Conservation (phyloP, 2,329 filamentous ascomycete species). For the Aspergillus viridinutans region DNA sequence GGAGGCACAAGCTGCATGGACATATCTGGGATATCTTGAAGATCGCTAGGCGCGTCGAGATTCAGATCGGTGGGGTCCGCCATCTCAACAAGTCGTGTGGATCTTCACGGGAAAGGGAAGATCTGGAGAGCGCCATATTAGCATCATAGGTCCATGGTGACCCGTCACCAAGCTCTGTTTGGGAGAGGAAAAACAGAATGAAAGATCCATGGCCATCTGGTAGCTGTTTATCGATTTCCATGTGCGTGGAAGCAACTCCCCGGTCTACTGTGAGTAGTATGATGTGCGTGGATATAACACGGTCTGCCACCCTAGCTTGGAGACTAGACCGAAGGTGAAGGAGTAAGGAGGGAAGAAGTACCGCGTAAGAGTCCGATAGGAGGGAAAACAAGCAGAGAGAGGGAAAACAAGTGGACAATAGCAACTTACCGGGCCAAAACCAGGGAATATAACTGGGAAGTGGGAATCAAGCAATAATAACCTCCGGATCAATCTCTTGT, state of each 20-base stretch:
- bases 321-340: neutral
- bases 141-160: slow-evolving; percentile 11
- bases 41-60: slow-evolving; percentile 43
- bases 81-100: slow-evolving; percentile 27
- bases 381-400: neutral
- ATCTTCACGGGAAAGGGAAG: slow-evolving; percentile 8
- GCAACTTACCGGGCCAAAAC: neutral
- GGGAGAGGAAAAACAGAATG: neutral
- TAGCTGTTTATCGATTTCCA: neutral
- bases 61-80: slow-evolving; percentile 41
- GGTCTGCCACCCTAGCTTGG: neutral
- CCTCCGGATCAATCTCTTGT: neutral
- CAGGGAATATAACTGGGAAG: neutral
- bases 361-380: neutral
- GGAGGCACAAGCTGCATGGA: slow-evolving; percentile 40
- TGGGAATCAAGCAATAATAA: neutral
- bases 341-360: neutral
- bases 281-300: slow-evolving; percentile 38
- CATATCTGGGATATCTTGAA: slow-evolving; percentile 43
- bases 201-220: neutral
- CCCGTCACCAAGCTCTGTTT: neutral
- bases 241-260: slow-evolving; percentile 40
- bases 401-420: neutral
- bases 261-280: slow-evolving; percentile 2
- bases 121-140: slow-evolving; percentile 19